Conservation (phyloP, 371 early-diverging fungal genomes). For the Nematocida parisii region DNA sequence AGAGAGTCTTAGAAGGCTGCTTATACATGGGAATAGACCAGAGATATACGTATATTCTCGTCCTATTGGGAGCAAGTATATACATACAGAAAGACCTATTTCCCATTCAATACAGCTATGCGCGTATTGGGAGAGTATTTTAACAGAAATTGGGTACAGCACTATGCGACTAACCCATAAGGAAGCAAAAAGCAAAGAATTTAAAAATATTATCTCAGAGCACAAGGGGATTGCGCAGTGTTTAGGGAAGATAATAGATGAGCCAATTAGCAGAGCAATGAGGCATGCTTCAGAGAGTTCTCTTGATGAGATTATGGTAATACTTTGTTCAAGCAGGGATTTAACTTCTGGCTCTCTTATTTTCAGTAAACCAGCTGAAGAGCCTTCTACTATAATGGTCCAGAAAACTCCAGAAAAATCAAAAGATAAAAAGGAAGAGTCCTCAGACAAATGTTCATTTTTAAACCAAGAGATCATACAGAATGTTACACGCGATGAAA, state of each 20-base stretch:
- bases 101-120: background rate
- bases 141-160: constrained; percentile 17
- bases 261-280: constrained; percentile 25
- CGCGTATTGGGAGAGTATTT: constrained; percentile 31
- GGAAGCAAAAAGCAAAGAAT: background rate
- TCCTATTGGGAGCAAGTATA: constrained; percentile 8
- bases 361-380: background rate
- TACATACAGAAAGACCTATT: background rate
- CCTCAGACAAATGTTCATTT: background rate
- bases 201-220: background rate
- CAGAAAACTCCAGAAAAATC: background rate
- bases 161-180: background rate
- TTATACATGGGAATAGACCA: background rate
- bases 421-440: background rate
- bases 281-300: background rate
- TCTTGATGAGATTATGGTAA: constrained; percentile 23
- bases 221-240: background rate
- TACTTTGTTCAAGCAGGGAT: constrained; percentile 47
- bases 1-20: background rate
- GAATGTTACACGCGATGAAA: background rate
- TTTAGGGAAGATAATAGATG: constrained; percentile 12
- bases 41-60: constrained; percentile 27
- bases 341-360: constrained; percentile 29
- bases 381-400: background rate
- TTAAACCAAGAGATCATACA: background rate